Conservation (phyloP, 768 basidiomycete genomes). For the Amanita subjunquillea region DNA sequence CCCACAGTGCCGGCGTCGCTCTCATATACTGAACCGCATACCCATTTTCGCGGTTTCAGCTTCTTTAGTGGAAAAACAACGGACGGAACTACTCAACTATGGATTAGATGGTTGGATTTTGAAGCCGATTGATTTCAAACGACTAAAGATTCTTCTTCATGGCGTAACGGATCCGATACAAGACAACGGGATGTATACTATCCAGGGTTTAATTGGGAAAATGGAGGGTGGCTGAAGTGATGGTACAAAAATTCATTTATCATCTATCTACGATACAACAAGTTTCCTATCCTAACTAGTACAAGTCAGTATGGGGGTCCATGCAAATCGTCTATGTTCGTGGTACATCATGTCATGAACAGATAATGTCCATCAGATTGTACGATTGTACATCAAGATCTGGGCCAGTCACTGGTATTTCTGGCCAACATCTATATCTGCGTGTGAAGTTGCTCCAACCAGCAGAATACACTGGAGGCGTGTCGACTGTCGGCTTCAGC, state of each 20-base stretch:
- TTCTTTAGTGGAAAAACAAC: conserved; percentile 50
- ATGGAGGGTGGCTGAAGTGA: conserved; percentile 47
- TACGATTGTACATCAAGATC: not conserved
- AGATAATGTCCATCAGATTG: not conserved
- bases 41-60: conserved; percentile 81
- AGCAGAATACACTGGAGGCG: not conserved
- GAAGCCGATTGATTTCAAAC: conserved; percentile 73
- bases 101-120: conserved; percentile 79
- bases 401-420: not conserved
- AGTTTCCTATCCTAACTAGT: not conserved
- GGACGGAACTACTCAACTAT: conserved; percentile 35
- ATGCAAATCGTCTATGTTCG: not conserved
- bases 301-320: not conserved
- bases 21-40: conserved; percentile 49
- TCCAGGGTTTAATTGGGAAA: conserved; percentile 47
- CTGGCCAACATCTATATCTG: not conserved
- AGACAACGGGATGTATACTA: conserved; percentile 43
- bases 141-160: conserved; percentile 45
- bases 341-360: not conserved
- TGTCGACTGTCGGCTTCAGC: not conserved
- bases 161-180: conserved; percentile 47
- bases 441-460: not conserved
- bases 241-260: too few relatives aligned
- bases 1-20: conserved; percentile 17
- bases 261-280: not conserved